Conservation (phyloP, 768 basidiomycete genomes). For the Panus rudis region DNA sequence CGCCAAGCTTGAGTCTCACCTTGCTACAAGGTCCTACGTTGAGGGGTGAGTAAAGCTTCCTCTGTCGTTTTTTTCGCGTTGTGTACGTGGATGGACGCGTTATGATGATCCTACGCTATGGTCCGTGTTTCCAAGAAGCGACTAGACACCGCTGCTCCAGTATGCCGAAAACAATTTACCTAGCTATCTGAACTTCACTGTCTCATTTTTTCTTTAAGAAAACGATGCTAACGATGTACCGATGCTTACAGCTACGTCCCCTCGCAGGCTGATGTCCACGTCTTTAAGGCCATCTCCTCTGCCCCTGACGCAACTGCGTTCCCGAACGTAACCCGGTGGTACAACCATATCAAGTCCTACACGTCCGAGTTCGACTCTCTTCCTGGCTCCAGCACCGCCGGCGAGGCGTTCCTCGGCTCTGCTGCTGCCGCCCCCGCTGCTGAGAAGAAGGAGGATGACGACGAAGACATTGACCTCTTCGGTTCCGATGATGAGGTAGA, state of each 20-base stretch:
- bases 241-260: constrained; percentile 62
- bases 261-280: constrained; percentile 89
- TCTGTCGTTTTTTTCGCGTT: constrained; percentile 3
- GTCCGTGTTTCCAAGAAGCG: constrained; percentile 97
- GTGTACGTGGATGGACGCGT: constrained; percentile 11
- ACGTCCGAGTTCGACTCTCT: constrained; percentile 68
- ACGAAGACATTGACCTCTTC: constrained; percentile 65
- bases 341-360: constrained; percentile 89
- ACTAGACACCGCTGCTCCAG: constrained; percentile 81
- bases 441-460: constrained; percentile 29
- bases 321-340: constrained; percentile 86
- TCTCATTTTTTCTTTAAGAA: constrained; percentile 1
- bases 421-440: constrained; percentile 38
- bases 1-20: constrained; percentile 76
- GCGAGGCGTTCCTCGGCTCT: constrained; percentile 60
- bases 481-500: constrained; percentile 54
- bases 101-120: constrained; percentile 72
- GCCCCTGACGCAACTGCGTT: constrained; percentile 56
- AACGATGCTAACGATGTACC: constrained; percentile 8
- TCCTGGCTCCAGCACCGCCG: constrained; percentile 79
- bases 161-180: constrained; percentile 64
- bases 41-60: constrained; percentile 65
- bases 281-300: constrained; percentile 74
- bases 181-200: constrained; percentile 60
- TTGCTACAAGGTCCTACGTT: constrained; percentile 80